Evolutionary conservation across 1,284 basidiomycete genomes (phyloP), one percentile per base, ranked within the genome.

Genomic region (Vanrija humicola): DNA sequence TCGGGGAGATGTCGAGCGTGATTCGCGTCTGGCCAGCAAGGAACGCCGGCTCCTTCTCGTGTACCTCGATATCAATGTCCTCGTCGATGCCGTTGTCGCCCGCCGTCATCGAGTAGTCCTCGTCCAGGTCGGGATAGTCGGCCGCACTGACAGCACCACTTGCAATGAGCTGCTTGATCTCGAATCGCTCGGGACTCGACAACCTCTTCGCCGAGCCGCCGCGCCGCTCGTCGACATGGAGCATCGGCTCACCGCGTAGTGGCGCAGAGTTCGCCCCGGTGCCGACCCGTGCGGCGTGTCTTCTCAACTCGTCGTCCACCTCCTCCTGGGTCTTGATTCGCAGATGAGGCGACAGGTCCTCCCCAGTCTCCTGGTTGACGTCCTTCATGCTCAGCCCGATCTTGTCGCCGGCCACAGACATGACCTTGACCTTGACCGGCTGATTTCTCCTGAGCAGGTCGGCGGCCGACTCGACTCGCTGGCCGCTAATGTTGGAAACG

Each of bases 111-210:
- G 79, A 82, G 68, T 90, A 86, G 66, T 96, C 92, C 65, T 98
- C 94, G 64, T 97, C 89, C 28, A 98, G 80, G 57, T 98, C 93
- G 3, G 95, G 95, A 70, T 97, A 98, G 47, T 98, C 96, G 12
- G 90, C 87, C 7, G 94, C 88, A 65, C 88, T 86, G 46, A 97
- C 84, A 6, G 87, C 89, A 46, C 96, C 96, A 42, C 92, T 96
- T 0, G 96, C 91, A 59, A 98, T 97, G 56, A 98, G 84, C 75
- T 98, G 96, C 75, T 98, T 97, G 75, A 98, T 90, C 79, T 99
- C 96, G 91, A 95, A 99, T 21, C 96, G 85, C 75, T 99, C 96
- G 0, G 96, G 96, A 25, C 90, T 94, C 1, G 95, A 95, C 54
- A 98, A 79, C 16, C 96, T 85, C 72, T 95, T 95, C 1, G 91